A percentile compares a stretch with the other conserved stretches of the same genome.
phyloP scores from a whole-genome alignment of 2,329 filamentous ascomycete species.

The Coniosporium tulheliwenetii region DNA sequence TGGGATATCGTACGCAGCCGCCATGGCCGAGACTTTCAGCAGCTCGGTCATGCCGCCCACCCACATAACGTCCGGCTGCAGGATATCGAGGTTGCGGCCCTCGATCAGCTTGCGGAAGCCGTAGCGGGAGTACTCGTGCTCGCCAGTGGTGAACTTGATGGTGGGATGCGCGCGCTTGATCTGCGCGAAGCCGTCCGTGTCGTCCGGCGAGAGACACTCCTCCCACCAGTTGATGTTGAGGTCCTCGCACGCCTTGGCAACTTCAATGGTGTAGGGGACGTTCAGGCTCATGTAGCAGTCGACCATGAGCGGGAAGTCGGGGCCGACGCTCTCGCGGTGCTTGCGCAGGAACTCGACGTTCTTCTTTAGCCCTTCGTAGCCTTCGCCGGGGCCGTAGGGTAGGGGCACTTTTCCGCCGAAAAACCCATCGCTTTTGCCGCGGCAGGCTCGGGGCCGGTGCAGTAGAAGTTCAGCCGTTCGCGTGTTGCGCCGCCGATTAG shows the following conservation, averaged over 20 bases:
- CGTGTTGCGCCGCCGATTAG: conserved; percentile 84
- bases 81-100: conserved; percentile 79
- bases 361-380: conserved; percentile 64
- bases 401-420: conserved; percentile 81
- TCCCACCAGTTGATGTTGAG: conserved; percentile 96
- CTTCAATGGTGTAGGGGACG: conserved; percentile 81
- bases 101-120: conserved; percentile 92
- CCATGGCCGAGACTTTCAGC: conserved; percentile 76
- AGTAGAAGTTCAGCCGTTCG: conserved; percentile 79
- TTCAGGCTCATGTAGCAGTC: conserved; percentile 97
- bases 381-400: conserved; percentile 80
- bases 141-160: conserved; percentile 87
- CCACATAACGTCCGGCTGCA: conserved; percentile 97
- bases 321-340: conserved; percentile 70
- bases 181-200: conserved; percentile 77
- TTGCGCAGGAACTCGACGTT: conserved; percentile 80
- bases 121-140: conserved; percentile 89
- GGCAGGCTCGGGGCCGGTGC: conserved; percentile 72
- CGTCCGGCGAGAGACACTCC: conserved; percentile 80
- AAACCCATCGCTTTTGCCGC: conserved; percentile 80
- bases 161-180: conserved; percentile 84
- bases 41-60: conserved; percentile 85
- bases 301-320: conserved; percentile 84
- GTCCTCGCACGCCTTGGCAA: conserved; percentile 69
- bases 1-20: conserved; percentile 82